phyloP scores from a whole-genome alignment of 768 basidiomycete species.

The Favolaschia claudopus region DNA sequence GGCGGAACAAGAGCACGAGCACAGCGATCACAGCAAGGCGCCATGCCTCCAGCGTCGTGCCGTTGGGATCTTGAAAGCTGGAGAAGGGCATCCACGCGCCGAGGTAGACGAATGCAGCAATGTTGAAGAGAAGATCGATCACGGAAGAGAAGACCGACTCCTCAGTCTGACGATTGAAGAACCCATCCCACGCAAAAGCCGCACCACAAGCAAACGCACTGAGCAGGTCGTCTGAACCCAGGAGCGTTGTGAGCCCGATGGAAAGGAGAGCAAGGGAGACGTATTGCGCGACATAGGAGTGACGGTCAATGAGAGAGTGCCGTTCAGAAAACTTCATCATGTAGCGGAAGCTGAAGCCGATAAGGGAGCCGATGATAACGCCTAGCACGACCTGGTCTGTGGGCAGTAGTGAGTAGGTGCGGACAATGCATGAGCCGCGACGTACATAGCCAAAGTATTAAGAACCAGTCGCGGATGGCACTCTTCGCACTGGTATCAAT shows the following conservation, averaged over 20 bases:
- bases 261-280: conserved; percentile 84
- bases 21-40: conserved; percentile 85
- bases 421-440: conserved; percentile 25
- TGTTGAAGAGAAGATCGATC: conserved; percentile 95
- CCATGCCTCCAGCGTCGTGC: conserved; percentile 78
- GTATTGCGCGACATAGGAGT: conserved; percentile 94
- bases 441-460: conserved; percentile 87
- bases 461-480: conserved; percentile 88
- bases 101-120: conserved; percentile 93
- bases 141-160: conserved; percentile 96
- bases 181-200: conserved; percentile 96
- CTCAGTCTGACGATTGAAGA: conserved; percentile 92
- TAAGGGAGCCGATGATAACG: conserved; percentile 70
- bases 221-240: conserved; percentile 93
- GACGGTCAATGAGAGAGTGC: conserved; percentile 88
- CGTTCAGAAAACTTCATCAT: conserved; percentile 93
- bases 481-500: conserved; percentile 65
- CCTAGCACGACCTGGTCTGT: conserved; percentile 86
- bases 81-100: conserved; percentile 98
- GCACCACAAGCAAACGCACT: conserved; percentile 95
- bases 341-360: conserved; percentile 85
- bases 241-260: conserved; percentile 82
- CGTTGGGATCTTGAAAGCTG: conserved; percentile 68
- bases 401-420: conserved; percentile 6
- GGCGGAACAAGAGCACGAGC: conserved; percentile 79